Conservation (phyloP, 495 filamentous ascomycete species). For the Neurospora cerealis region DNA sequence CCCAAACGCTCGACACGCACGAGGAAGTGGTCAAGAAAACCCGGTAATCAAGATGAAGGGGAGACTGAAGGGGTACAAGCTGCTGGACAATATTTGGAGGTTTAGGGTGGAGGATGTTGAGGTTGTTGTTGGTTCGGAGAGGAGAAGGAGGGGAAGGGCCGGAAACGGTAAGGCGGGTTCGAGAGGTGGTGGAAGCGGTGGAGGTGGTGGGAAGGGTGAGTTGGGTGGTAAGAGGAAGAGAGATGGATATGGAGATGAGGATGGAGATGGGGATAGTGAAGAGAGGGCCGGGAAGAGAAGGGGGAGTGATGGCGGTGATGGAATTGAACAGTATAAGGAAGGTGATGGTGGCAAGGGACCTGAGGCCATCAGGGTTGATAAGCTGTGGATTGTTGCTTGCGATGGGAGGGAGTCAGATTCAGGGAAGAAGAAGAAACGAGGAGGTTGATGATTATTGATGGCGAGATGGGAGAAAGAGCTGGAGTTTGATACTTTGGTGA, state of each 20-base stretch:
- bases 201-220: neutral
- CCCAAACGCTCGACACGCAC: neutral
- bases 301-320: neutral
- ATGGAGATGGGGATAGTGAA: neutral
- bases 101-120: neutral
- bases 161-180: neutral
- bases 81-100: neutral
- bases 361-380: neutral
- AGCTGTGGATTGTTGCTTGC: neutral
- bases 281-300: neutral
- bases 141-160: neutral
- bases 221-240: neutral
- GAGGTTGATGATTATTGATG: neutral
- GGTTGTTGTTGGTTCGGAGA: neutral
- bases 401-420: neutral
- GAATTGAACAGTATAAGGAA: too few species aligned
- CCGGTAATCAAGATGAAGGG: neutral
- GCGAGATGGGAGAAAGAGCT: neutral
- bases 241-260: neutral
- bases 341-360: too few species aligned
- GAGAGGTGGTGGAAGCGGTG: neutral
- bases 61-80: neutral
- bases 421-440: neutral
- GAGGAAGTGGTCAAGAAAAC: neutral
- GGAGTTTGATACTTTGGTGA: neutral